These are phyloP conservation scores for Talaromyces borbonicus DNA, from an alignment of 495 filamentous ascomycete genomes.

Conservation along the genomic window DNA sequence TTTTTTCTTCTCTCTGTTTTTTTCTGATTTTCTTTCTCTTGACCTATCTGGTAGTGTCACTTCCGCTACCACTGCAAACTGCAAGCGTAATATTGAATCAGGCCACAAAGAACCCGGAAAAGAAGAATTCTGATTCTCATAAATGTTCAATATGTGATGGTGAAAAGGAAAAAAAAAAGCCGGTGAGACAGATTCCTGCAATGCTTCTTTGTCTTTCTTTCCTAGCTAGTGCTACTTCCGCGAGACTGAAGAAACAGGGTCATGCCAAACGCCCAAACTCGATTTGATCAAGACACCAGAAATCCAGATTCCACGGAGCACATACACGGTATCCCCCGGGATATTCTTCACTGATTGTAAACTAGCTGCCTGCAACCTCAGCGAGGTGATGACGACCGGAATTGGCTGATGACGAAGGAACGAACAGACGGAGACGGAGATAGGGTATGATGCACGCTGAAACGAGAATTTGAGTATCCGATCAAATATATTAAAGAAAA, in stretches of 20 bases:
- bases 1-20: constrained; percentile 11
- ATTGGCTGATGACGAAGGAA: no score
- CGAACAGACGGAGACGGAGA: no score
- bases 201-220: constrained; percentile 48
- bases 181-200: constrained; percentile 36
- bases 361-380: no score
- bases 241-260: constrained; percentile 26
- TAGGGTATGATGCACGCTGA: constrained; percentile 8
- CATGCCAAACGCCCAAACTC: constrained; percentile 15
- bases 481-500: constrained; percentile 2
- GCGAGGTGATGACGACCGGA: no score
- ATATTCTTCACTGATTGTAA: no score
- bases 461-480: constrained; percentile 8
- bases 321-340: background rate
- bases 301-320: background rate
- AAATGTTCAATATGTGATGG: constrained; percentile 26
- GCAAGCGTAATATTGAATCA: constrained; percentile 1
- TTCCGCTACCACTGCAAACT: background rate
- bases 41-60: background rate
- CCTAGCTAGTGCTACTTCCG: constrained; percentile 44
- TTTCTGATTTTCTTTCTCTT: constrained; percentile 11
- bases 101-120: constrained; percentile 6
- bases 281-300: constrained; percentile 3
- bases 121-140: constrained; percentile 14
- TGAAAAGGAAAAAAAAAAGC: background rate